Base-by-base conservation (phyloP, 2,329 filamentous ascomycete genomes). In the Pseudogymnoascus sp. region DNA sequence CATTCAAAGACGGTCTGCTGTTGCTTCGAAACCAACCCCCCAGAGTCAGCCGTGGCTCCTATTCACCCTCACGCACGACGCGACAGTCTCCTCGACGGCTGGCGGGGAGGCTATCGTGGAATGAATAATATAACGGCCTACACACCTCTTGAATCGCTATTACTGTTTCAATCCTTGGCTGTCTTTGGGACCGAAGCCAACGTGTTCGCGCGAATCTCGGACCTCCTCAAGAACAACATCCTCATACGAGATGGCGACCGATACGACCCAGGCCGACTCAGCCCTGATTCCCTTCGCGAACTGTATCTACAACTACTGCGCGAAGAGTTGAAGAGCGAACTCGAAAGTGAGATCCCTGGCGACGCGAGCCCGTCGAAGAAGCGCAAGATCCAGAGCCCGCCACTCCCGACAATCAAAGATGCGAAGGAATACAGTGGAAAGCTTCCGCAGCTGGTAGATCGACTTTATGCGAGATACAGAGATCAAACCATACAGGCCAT, bases 91-190 rank as follows among this genome's bases (percentile, higher is more conserved):
- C 79, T 82, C 80, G 80, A 81, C 77, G 75, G 76, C 76, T 78
- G 78, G 78, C 81, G 81, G 82, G 80, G 81, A 73, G 79, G 78
- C 73, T 76, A 75, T 73, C 74, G 79, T 79, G 81, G 79, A 75
- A 84, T 84, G 82, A 82, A 79, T 79, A 76, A 76, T 72, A 75
- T 77, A 76, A 82, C 85, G 73, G 80, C 82, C 72, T 93, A 95
- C 78, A 93, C 91, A 73, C 85, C 88, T 70, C 89, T 96, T 80
- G 92, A 96, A 82, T 89, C 88, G 73, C 83, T 96, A 66, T 84
- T 95, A 69, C 83, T 96, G 72, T 93, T 95, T 78, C 90, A 93
- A 77, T 88, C 88, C 66, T 82, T 96, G 67, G 82, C 86, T 69
- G 80, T 81, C 69, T 82, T 89, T 75, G 89, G 89, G 72, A 79